Evolutionary conservation across 805 yeast genomes (phyloP).

Genomic region (Candida caryicola): DNA sequence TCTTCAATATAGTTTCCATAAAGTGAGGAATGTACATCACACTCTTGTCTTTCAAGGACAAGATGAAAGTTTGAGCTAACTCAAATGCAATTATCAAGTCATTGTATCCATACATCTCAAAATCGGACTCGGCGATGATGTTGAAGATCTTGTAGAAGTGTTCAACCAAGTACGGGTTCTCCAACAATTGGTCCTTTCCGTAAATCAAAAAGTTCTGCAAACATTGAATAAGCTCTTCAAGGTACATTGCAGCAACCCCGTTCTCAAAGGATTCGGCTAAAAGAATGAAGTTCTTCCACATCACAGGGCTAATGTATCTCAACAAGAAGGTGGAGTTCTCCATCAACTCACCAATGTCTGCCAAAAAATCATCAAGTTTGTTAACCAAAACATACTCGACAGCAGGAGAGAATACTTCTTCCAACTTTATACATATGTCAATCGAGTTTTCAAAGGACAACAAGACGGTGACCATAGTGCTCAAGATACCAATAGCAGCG

Average conservation of each 20-base stretch:
- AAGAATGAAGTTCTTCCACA: slow-evolving; percentile 70
- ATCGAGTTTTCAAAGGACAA: slow-evolving; percentile 78
- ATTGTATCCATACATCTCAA: slow-evolving; percentile 43
- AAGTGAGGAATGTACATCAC: slow-evolving; percentile 45
- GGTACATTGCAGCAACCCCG: slow-evolving; percentile 58
- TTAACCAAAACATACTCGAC: slow-evolving; percentile 64
- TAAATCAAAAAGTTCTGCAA: slow-evolving; percentile 70
- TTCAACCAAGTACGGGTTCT: slow-evolving; percentile 45
- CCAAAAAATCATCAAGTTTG: slow-evolving; percentile 67
- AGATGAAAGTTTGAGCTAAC: slow-evolving; percentile 59
- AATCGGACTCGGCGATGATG: slow-evolving; percentile 45
- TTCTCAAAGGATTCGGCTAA: slow-evolving; percentile 31
- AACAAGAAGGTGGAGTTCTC: slow-evolving; percentile 46
- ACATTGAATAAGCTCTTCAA: slow-evolving; percentile 75
- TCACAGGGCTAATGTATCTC: slow-evolving; percentile 49
- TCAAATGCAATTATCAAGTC: slow-evolving; percentile 62
- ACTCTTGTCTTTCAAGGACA: slow-evolving; percentile 52
- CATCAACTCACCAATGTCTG: slow-evolving; percentile 71
- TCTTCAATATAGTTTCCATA: slow-evolving; percentile 42
- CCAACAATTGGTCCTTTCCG: slow-evolving; percentile 38
- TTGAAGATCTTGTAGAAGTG: slow-evolving; percentile 51
- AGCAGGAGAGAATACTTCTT: slow-evolving; percentile 66
- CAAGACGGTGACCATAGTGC: slow-evolving; percentile 78
- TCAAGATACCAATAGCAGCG: slow-evolving; percentile 79
- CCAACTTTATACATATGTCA: slow-evolving; percentile 61